Conservation (phyloP, 2,329 filamentous ascomycete species). For the Penicillium verrucosum region DNA sequence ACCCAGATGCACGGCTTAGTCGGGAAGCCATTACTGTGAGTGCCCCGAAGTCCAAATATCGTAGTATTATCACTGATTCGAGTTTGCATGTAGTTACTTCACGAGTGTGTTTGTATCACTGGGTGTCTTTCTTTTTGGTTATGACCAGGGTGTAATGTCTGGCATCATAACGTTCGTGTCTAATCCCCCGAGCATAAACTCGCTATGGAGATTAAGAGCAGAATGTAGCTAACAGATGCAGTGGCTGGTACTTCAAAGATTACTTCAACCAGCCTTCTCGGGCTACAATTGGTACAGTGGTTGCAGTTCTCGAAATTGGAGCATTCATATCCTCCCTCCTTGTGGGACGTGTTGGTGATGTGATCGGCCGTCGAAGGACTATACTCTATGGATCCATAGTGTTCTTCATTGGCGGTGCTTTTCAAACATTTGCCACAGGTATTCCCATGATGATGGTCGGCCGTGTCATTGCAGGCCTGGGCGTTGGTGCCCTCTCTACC, state of each 20-base stretch:
- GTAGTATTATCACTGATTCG: conserved; percentile 14
- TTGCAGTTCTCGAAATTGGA: conserved; percentile 91
- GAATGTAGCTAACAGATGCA: conserved; percentile 37
- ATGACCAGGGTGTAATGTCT: conserved; percentile 65
- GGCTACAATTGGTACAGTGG: conserved; percentile 92
- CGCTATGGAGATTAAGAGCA: not conserved
- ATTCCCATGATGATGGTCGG: conserved; percentile 88
- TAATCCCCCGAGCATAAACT: not conserved
- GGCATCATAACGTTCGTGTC: conserved; percentile 63
- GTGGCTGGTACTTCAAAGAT: conserved; percentile 80
- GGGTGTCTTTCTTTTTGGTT: conserved; percentile 64
- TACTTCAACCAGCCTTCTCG: conserved; percentile 88
- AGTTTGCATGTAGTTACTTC: conserved; percentile 66
- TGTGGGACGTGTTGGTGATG: conserved; percentile 84
- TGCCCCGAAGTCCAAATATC: conserved; percentile 14
- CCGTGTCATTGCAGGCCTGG: conserved; percentile 77
- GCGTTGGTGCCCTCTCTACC: conserved; percentile 83
- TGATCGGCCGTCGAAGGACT: conserved; percentile 82
- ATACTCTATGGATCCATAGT: conserved; percentile 92
- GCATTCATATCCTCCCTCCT: conserved; percentile 84
- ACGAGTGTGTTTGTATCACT: conserved; percentile 74
- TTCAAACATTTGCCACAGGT: conserved; percentile 76
- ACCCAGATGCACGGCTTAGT: conserved; percentile 84
- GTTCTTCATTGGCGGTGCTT: conserved; percentile 77
- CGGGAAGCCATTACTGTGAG: conserved; percentile 88